Conservation (phyloP, 768 basidiomycete genomes). For the Tubosaeta sp. region DNA sequence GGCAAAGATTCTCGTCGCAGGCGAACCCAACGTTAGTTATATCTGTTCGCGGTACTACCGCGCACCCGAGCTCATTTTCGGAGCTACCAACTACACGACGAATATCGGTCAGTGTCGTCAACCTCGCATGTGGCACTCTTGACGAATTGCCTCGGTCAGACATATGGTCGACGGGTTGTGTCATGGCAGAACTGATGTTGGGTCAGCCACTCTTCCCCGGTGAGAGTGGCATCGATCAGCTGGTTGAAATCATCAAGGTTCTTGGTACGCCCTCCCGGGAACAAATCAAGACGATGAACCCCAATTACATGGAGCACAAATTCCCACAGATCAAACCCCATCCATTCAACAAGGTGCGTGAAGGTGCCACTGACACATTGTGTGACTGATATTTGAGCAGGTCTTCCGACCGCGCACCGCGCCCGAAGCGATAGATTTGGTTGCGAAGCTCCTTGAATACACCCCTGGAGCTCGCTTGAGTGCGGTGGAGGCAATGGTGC, state of each 20-base stretch:
- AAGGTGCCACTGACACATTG: background rate
- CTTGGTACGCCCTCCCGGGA: conserved; percentile 97
- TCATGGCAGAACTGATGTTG: conserved; percentile 99
- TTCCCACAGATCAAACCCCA: conserved; percentile 99
- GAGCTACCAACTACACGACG: conserved; percentile 99
- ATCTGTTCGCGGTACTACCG: conserved; percentile 99
- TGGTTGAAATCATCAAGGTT: conserved; percentile 99
- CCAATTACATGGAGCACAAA: conserved; percentile 99
- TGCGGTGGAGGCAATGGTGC: conserved; percentile 87
- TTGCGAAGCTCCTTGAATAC: conserved; percentile 93
- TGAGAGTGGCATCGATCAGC: conserved; percentile 97
- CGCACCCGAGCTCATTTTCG: conserved; percentile 98
- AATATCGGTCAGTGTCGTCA: conserved; percentile 81
- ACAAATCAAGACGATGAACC: conserved; percentile 99
- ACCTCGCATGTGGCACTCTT: conserved; percentile 1
- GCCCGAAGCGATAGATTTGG: conserved; percentile 92
- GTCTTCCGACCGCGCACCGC: conserved; percentile 98
- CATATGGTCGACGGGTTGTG: conserved; percentile 99
- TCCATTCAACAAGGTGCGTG: conserved; percentile 86
- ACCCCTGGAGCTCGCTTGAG: conserved; percentile 93
- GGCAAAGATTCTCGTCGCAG: conserved; percentile 96
- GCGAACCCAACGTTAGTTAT: conserved; percentile 99
- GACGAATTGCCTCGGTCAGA: conserved; percentile 44
- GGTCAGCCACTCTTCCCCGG: conserved; percentile 99
- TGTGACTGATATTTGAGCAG: conserved; percentile 36